These are phyloP conservation scores for Peziza echinospora DNA, from an alignment of 495 filamentous ascomycete species.

Conservation along the genomic window DNA sequence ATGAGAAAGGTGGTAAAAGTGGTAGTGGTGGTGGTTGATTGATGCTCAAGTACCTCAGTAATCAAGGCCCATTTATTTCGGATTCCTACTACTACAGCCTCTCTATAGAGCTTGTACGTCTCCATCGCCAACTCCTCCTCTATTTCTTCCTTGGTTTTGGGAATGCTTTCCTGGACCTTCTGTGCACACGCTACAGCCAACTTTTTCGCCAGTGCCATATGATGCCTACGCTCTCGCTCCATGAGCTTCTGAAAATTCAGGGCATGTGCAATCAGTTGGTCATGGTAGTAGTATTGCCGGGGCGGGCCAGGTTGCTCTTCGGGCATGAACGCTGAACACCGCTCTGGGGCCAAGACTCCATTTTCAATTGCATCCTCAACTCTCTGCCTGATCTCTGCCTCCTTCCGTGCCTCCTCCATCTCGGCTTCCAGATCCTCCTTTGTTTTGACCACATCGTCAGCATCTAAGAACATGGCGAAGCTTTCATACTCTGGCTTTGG, in stretches of 20 bases:
- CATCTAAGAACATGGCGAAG: conserved; percentile 31
- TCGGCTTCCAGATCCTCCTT: conserved; percentile 30
- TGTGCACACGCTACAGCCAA: conserved; percentile 38
- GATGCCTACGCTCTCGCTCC: conserved; percentile 50
- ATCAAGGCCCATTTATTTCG: conserved; percentile 19
- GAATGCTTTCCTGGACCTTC: conserved; percentile 26
- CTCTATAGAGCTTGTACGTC: conserved; percentile 16
- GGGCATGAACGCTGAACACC: conserved; percentile 52
- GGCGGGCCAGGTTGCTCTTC: conserved; percentile 53
- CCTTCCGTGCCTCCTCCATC: conserved; percentile 33
- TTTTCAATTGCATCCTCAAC: conserved; percentile 49
- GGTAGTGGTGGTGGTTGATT: background rate
- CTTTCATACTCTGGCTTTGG: conserved; percentile 26
- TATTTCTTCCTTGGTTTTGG: conserved; percentile 48
- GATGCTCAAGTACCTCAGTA: conserved; percentile 10
- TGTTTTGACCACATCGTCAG: conserved; percentile 25
- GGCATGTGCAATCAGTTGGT: conserved; percentile 66
- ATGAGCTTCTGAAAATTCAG: conserved; percentile 59
- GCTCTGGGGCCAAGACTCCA: conserved; percentile 46
- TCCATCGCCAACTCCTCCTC: conserved; percentile 30
- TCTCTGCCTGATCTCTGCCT: conserved; percentile 30
- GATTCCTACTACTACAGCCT: conserved; percentile 15
- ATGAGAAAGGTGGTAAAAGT: background rate
- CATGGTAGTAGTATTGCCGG: conserved; percentile 59
- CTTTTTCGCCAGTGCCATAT: conserved; percentile 44